These are phyloP conservation scores for Termitomyces eurrhizus DNA, from an alignment of 768 basidiomycete genomes.

Conservation along the genomic window DNA sequence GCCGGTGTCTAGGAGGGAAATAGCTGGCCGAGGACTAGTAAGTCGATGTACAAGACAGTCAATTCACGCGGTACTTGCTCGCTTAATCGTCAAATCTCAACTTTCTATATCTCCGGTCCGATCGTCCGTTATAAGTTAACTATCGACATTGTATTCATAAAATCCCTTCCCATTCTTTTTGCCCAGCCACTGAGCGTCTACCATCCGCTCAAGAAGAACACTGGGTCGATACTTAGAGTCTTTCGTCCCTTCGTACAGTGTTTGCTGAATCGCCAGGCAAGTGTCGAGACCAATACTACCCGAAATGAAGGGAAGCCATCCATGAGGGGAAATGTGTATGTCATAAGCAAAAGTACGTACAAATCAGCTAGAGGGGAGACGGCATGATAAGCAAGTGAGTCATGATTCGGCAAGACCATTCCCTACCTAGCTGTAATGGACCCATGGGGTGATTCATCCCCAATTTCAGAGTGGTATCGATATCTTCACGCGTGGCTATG, in stretches of 20 bases:
- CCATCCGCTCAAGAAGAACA: slow-evolving; percentile 90
- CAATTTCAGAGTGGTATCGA: slow-evolving; percentile 89
- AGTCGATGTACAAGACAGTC: background rate
- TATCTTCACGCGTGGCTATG: slow-evolving; percentile 89
- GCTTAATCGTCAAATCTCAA: background rate
- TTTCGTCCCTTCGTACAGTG: slow-evolving; percentile 81
- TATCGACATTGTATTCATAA: slow-evolving; percentile 66
- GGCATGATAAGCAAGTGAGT: background rate
- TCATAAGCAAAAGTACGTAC: slow-evolving; percentile 29
- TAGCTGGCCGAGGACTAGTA: background rate
- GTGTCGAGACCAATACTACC: slow-evolving; percentile 94
- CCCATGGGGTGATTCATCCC: slow-evolving; percentile 98
- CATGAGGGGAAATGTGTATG: background rate
- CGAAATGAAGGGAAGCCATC: slow-evolving; percentile 1
- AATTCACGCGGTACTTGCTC: background rate
- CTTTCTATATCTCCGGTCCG: background rate
- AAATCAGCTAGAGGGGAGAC: slow-evolving; percentile 42
- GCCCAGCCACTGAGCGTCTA: slow-evolving; percentile 92
- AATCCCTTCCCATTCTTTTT: slow-evolving; percentile 93
- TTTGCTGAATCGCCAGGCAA: slow-evolving; percentile 90
- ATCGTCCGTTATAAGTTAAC: background rate
- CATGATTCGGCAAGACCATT: background rate
- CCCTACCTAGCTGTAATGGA: slow-evolving; percentile 78
- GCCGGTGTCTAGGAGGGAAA: background rate
- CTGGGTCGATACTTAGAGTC: slow-evolving; percentile 96